phyloP scores from a whole-genome alignment of 179 eudicot species.

The Amaranthus tricolor region DNA sequence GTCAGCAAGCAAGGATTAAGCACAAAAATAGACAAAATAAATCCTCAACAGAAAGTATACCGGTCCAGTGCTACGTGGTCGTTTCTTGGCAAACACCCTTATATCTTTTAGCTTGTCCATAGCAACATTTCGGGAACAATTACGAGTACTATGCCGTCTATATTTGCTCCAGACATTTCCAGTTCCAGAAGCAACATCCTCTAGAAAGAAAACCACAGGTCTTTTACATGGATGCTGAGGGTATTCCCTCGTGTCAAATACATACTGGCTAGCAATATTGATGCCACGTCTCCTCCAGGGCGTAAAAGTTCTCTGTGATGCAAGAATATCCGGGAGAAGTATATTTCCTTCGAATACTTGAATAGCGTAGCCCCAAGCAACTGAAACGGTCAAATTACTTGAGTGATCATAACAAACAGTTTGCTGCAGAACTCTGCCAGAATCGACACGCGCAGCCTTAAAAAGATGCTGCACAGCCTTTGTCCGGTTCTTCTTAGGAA shows the following conservation, averaged over 20 bases:
- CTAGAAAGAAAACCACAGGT: constrained; percentile 60
- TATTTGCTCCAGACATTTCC: constrained; percentile 44
- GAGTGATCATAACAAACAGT: constrained; percentile 62
- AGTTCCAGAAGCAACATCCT: constrained; percentile 38
- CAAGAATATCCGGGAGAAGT: constrained; percentile 59
- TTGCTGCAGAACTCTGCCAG: constrained; percentile 67
- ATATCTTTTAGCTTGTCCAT: constrained; percentile 34
- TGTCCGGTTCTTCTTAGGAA: constrained; percentile 53
- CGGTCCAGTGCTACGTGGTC: constrained; percentile 35
- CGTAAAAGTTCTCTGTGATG: constrained; percentile 49
- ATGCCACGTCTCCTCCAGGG: constrained; percentile 67
- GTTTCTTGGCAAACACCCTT: constrained; percentile 46
- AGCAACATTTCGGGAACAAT: constrained; percentile 36
- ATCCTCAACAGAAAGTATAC: constrained; percentile 27
- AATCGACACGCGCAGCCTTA: constrained; percentile 56
- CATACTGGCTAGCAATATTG: constrained; percentile 32
- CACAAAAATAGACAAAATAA: not conserved
- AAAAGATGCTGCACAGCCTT: constrained; percentile 58
- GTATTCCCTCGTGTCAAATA: constrained; percentile 53
- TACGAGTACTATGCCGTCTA: constrained; percentile 30
- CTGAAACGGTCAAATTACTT: constrained; percentile 55
- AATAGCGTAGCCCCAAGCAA: constrained; percentile 87
- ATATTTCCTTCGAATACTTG: constrained; percentile 65
- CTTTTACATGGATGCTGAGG: constrained; percentile 53
- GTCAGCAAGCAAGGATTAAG: not conserved